Evolutionary conservation across 352 stramenopile species (phyloP).

Genomic region (Phytophthora capsici): DNA sequence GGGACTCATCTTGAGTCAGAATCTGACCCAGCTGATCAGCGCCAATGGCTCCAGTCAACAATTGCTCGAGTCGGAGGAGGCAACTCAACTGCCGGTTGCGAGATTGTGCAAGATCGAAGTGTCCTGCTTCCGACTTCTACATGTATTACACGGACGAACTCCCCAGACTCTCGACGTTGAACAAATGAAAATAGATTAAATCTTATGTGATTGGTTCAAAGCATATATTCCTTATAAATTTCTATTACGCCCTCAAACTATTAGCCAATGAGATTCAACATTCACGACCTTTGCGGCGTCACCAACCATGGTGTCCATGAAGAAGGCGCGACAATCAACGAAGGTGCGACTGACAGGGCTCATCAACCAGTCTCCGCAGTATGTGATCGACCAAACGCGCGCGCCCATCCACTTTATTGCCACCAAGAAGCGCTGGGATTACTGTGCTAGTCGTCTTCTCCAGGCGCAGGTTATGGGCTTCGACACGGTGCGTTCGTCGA

Average conservation of each 20-base stretch:
- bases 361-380: slow-evolving; percentile 66
- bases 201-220: background rate
- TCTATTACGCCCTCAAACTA: background rate
- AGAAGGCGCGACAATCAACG: background rate
- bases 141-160: slow-evolving; percentile 3
- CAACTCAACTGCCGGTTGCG: slow-evolving; percentile 9
- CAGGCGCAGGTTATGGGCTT: slow-evolving; percentile 66
- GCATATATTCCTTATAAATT: background rate
- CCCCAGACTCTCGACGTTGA: background rate
- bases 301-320: slow-evolving; percentile 15
- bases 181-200: no score
- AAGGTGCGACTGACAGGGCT: slow-evolving; percentile 42
- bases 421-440: slow-evolving; percentile 48
- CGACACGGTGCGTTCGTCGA: slow-evolving; percentile 61
- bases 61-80: slow-evolving; percentile 6
- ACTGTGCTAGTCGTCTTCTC: slow-evolving; percentile 56
- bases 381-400: slow-evolving; percentile 47
- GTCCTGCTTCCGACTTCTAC: slow-evolving; percentile 2
- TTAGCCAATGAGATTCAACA: slow-evolving; percentile 22
- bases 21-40: no score
- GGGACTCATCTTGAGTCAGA: background rate
- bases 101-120: slow-evolving; percentile 2
- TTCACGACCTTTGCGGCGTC: no score
- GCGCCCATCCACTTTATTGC: slow-evolving; percentile 61
- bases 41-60: slow-evolving; percentile 9